Evolutionary conservation across 768 basidiomycete species (phyloP), one percentile per base, ranked within the genome.

Genomic region (Mycena olivaceomarginata): DNA sequence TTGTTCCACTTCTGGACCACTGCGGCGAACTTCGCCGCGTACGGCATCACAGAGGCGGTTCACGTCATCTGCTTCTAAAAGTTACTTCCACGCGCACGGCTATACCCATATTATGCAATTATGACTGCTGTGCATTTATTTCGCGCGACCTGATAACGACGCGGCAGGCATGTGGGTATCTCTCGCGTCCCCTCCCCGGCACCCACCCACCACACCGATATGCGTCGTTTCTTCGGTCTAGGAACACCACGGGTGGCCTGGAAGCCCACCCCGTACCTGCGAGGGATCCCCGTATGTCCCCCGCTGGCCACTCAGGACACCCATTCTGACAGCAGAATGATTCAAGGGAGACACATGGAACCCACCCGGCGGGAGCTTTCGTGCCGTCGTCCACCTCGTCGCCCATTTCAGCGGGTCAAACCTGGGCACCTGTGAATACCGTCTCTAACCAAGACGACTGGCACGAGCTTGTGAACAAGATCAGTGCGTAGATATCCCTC

Each of bases 391-490:
- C 72, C 16, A 53, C 45, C 8, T 31, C 59, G 25, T 76, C 75
- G 1, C 76, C 72, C 0, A 67, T 74, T 15, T 73, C 76, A 10
- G n/a, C 75, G 5, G 11, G 59, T 10, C 72, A 70, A 40, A 74
- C 72, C 16, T 79, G 72, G 72, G 78, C 78, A 4, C 78, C 78
- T 3, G 69, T 74, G 0, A 70, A 79, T 40, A 79, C 78, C n/a
- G 78, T 79, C 25, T 37, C 75, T 3, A 79, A 79, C n/a, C 75
- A 77, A 11, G 70, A 72, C 40, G 75, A 79, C 72, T 41, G 74
- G 25, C 65, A 76, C 20, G 78, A 79, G 59, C 78, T 79, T n/a
- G 75, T 79, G 7, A 68, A 74, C 43, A 70, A 63, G 31, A 79
- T 79, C 16, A 15, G 78, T 78, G 60, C 53, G 77, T 68, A 20